A percentile compares a stretch with the other conserved stretches of the same genome.
These are phyloP conservation scores for Beauveria rudraprayagi DNA, from an alignment of 2,329 filamentous ascomycete genomes.

Conservation along the genomic window DNA sequence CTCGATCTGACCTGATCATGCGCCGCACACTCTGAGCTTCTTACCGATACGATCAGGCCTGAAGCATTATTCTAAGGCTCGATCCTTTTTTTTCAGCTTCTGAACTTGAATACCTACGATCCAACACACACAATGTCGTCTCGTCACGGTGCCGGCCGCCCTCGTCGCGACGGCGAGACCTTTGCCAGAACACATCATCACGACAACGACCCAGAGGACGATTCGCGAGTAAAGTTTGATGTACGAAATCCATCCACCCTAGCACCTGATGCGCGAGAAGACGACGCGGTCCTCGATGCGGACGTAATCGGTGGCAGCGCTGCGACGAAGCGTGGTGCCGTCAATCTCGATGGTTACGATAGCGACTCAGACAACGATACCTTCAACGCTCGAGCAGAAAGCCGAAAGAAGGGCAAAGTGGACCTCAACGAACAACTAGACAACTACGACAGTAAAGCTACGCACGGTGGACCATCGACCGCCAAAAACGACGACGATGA, in stretches of 20 bases:
- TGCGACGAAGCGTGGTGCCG: slow-evolving; percentile 80
- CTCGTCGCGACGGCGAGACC: slow-evolving; percentile 75
- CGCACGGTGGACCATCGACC: slow-evolving; percentile 18
- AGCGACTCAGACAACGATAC: slow-evolving; percentile 89
- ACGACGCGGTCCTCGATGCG: slow-evolving; percentile 69
- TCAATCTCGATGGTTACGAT: slow-evolving; percentile 95
- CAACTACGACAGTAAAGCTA: slow-evolving; percentile 42
- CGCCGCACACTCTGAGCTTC: neutral
- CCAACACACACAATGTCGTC: slow-evolving; percentile 41
- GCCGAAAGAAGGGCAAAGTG: slow-evolving; percentile 42
- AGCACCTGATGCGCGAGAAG: slow-evolving; percentile 69
- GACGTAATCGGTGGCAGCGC: slow-evolving; percentile 81
- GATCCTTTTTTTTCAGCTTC: neutral
- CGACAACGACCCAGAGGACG: slow-evolving; percentile 35
- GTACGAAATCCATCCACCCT: slow-evolving; percentile 89
- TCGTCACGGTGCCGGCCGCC: slow-evolving; percentile 58
- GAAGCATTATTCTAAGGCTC: neutral
- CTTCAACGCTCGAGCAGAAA: slow-evolving; percentile 66
- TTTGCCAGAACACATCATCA: slow-evolving; percentile 68
- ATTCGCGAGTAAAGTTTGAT: slow-evolving; percentile 86
- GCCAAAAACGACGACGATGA: slow-evolving; percentile 25
- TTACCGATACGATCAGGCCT: neutral
- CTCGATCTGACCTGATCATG: neutral
- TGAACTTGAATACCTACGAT: neutral
- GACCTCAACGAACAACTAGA: slow-evolving; percentile 45